Evolutionary conservation across 202 grass and related monocot genomes (phyloP).

Genomic region (Zizania palustris): DNA sequence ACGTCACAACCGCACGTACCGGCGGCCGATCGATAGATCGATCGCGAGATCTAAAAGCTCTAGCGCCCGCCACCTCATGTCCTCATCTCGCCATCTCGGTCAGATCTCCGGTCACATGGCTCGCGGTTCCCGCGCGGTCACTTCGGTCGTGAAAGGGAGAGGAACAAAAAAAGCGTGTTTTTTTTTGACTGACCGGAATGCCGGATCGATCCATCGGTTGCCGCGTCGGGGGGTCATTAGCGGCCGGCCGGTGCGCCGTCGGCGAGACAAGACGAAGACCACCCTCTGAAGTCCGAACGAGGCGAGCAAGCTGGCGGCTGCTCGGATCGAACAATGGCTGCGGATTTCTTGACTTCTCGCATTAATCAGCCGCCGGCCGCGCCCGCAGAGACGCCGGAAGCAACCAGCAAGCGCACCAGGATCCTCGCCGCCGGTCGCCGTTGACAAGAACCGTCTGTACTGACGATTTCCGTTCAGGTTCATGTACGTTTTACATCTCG

Average conservation of each 20-base stretch:
- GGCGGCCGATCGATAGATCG: too few species aligned
- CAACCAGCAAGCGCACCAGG: neutral
- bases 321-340: neutral
- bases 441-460: neutral
- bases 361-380: too few species aligned
- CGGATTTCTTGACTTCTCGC: neutral
- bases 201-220: neutral
- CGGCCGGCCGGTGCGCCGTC: conserved; percentile 38
- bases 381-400: neutral
- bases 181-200: too few species aligned
- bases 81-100: too few species aligned
- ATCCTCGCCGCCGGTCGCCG: neutral
- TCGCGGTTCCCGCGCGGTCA: too few species aligned
- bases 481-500: too few species aligned
- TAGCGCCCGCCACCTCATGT: too few species aligned
- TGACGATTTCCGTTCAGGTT: neutral
- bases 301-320: neutral
- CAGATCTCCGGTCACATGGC: too few species aligned
- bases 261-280: neutral
- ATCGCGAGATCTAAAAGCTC: too few species aligned
- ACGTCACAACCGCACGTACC: too few species aligned
- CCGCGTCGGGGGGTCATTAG: neutral
- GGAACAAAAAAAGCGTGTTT: neutral
- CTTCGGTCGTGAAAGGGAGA: too few species aligned
- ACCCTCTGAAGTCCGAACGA: too few species aligned